These are phyloP conservation scores for Rhodotorula sp. DNA, from an alignment of 1,284 basidiomycete species.

Conservation along the genomic window DNA sequence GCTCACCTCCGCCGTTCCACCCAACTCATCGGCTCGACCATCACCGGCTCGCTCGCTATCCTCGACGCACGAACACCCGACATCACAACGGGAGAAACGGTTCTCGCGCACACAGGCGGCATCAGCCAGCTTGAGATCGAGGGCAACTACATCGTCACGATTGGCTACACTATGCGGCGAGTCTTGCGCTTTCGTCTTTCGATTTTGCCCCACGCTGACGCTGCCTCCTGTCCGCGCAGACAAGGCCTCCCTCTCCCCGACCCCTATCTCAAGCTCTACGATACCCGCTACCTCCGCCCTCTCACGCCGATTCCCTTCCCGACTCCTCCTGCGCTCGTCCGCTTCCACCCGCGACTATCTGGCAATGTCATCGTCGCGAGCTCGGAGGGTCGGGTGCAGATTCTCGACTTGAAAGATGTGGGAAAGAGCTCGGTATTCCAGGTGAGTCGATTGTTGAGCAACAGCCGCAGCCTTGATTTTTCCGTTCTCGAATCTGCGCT, in stretches of 20 bases:
- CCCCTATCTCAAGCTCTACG: constrained; percentile 88
- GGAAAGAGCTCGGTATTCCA: constrained; percentile 69
- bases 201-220: background rate
- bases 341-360: constrained; percentile 73
- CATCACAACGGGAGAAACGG: constrained; percentile 46
- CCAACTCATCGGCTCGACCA: constrained; percentile 39
- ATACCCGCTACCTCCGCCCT: constrained; percentile 75
- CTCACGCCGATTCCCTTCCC: constrained; percentile 83
- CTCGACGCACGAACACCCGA: constrained; percentile 41
- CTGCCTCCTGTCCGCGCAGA: constrained; percentile 52
- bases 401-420: constrained; percentile 76
- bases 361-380: constrained; percentile 78
- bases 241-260: constrained; percentile 86
- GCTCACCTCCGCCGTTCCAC: constrained; percentile 33
- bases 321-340: constrained; percentile 81
- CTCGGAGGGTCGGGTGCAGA: constrained; percentile 81
- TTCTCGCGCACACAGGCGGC: constrained; percentile 75
- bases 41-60: constrained; percentile 36
- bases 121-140: constrained; percentile 76
- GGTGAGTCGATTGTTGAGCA: constrained; percentile 50
- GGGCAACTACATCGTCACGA: constrained; percentile 76
- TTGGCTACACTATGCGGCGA: constrained; percentile 80
- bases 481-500: background rate
- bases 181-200: constrained; percentile 21
- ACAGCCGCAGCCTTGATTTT: constrained; percentile 40